Conservation (phyloP, 768 basidiomycete genomes). For the Phaffia tasmanica region DNA sequence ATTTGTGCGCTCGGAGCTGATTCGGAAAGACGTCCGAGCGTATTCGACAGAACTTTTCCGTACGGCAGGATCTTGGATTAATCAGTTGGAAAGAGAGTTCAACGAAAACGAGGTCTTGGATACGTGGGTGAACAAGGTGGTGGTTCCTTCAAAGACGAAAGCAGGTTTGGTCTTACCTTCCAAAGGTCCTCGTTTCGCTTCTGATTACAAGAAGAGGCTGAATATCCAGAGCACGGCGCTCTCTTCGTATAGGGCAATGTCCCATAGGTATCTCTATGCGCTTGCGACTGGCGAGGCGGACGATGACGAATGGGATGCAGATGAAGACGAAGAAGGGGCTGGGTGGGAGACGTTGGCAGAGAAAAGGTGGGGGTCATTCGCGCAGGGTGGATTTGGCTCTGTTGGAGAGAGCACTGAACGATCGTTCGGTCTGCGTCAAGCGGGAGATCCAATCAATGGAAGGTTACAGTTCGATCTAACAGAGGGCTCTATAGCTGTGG, state of each 20-base stretch:
- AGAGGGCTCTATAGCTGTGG: slow-evolving; percentile 63
- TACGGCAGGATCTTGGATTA: slow-evolving; percentile 38
- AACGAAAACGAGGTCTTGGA: slow-evolving; percentile 1
- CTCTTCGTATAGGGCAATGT: slow-evolving; percentile 37
- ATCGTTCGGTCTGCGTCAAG: background rate
- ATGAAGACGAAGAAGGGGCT: background rate
- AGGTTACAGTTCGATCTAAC: slow-evolving; percentile 87
- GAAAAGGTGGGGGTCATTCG: slow-evolving; percentile 85
- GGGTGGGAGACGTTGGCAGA: slow-evolving; percentile 70
- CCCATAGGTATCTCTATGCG: slow-evolving; percentile 13
- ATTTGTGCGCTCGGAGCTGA: slow-evolving; percentile 63
- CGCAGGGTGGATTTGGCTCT: slow-evolving; percentile 64
- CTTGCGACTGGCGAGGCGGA: slow-evolving; percentile 46
- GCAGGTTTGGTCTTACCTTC: background rate
- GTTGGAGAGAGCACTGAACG: slow-evolving; percentile 10
- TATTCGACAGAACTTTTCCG: slow-evolving; percentile 78
- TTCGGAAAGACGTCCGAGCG: slow-evolving; percentile 70
- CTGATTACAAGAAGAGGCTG: slow-evolving; percentile 66
- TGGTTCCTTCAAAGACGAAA: background rate
- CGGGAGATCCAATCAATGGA: slow-evolving; percentile 43
- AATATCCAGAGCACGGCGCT: slow-evolving; percentile 52
- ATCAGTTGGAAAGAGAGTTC: slow-evolving; percentile 23
- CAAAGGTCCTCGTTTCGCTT: slow-evolving; percentile 53
- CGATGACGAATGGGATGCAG: slow-evolving; percentile 4
- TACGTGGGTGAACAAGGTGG: background rate